Conservation (phyloP, 108 stramenopile genomes). For the Nitzschia inconspicua region DNA sequence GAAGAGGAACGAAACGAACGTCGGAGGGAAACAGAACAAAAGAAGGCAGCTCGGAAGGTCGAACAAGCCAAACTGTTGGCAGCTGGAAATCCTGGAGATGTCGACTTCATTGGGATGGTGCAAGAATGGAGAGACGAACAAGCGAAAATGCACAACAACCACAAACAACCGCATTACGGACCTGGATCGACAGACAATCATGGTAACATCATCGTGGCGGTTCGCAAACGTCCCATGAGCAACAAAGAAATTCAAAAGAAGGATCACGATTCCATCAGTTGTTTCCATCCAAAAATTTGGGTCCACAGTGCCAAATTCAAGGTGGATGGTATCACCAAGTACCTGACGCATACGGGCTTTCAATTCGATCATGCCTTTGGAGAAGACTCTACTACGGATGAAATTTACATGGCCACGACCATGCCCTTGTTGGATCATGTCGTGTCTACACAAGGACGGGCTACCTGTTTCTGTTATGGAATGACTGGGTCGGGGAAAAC, state of each 20-base stretch:
- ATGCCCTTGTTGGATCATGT: slow-evolving; percentile 90
- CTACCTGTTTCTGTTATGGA: slow-evolving; percentile 94
- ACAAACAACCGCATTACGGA: slow-evolving; percentile 6
- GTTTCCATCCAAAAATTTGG: slow-evolving; percentile 87
- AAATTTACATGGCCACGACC: slow-evolving; percentile 84
- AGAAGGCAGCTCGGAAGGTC: slow-evolving; percentile 61
- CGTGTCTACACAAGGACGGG: slow-evolving; percentile 61
- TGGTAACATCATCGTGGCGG: slow-evolving; percentile 84
- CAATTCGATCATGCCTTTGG: slow-evolving; percentile 93
- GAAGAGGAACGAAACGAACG: slow-evolving; percentile 88
- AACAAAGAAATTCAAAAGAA: slow-evolving; percentile 70
- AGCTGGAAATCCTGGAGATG: slow-evolving; percentile 96
- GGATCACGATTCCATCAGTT: slow-evolving; percentile 95
- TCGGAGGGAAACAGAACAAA: slow-evolving; percentile 67
- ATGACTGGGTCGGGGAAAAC: slow-evolving; percentile 90
- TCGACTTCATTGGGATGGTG: slow-evolving; percentile 96
- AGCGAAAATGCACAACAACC: no score
- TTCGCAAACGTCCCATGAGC: slow-evolving; percentile 84
- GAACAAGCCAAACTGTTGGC: slow-evolving; percentile 82
- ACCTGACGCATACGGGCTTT: slow-evolving; percentile 92
- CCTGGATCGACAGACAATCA: not conserved
- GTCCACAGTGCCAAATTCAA: slow-evolving; percentile 94
- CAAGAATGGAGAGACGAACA: slow-evolving; percentile 76
- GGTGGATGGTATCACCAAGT: slow-evolving; percentile 98
- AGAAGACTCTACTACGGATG: slow-evolving; percentile 62